phyloP scores from a whole-genome alignment of 345 rosid genomes.

The Rhodamnia rubescens region DNA sequence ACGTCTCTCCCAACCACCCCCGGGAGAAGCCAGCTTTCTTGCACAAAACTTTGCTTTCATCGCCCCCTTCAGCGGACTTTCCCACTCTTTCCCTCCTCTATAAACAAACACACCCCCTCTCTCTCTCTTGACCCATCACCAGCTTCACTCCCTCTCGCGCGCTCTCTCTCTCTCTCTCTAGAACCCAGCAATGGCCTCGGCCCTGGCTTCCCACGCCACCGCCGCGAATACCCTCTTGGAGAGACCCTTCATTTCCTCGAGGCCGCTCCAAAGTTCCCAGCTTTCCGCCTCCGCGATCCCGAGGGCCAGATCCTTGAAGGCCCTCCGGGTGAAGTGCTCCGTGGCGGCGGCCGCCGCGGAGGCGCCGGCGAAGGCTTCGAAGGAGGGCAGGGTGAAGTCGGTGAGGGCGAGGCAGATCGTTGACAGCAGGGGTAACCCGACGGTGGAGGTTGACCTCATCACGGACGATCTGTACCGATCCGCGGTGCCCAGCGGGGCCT shows the following conservation, averaged over 20 bases:
- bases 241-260: constrained; percentile 19
- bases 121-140: not conserved
- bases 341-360: constrained; percentile 25
- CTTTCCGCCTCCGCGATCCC: constrained; percentile 3
- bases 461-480: constrained; percentile 76
- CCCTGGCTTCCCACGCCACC: constrained; percentile 10
- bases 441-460: constrained; percentile 91
- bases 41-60: not conserved
- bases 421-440: constrained; percentile 96
- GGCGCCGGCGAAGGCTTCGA: not conserved
- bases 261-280: constrained; percentile 8
- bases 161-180: not conserved
- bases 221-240: not conserved
- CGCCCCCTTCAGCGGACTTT: constrained; percentile 9
- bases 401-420: constrained; percentile 95
- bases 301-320: not conserved
- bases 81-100: not conserved
- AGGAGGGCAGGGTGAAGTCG: constrained; percentile 52
- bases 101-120: not conserved
- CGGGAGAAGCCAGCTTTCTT: not conserved
- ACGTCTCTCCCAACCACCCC: not conserved
- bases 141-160: not conserved
- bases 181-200: constrained; percentile 38
- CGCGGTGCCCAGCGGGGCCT: constrained; percentile 97
- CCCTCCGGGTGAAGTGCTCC: constrained; percentile 34